These are phyloP conservation scores for Botrytis tulipae DNA, from an alignment of 2,329 filamentous ascomycete species.

Conservation along the genomic window DNA sequence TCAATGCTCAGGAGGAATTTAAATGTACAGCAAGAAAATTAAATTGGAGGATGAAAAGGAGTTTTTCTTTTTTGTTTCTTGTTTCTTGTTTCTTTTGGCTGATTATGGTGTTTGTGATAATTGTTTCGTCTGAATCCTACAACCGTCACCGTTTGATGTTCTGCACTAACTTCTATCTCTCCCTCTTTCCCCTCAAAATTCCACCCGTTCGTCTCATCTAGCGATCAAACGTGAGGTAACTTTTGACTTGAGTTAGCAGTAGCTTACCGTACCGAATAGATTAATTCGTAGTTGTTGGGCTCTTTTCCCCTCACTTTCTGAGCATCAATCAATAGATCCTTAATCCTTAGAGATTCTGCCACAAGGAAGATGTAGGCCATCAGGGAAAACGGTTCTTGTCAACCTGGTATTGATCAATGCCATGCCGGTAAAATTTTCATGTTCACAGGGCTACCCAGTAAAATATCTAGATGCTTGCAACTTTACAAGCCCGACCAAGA, in stretches of 20 bases:
- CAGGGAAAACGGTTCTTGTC: background rate
- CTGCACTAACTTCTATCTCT: background rate
- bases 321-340: background rate
- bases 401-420: slow-evolving; percentile 3
- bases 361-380: background rate
- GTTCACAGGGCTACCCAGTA: slow-evolving; percentile 5
- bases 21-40: background rate
- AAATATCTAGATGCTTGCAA: background rate
- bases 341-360: background rate
- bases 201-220: slow-evolving; percentile 8
- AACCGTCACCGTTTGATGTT: background rate
- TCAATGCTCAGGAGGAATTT: background rate
- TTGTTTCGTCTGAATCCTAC: slow-evolving; percentile 11
- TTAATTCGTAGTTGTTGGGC: background rate
- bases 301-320: background rate
- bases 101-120: background rate
- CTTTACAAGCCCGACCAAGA: background rate
- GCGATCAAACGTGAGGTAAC: slow-evolving; percentile 8
- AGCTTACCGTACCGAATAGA: background rate
- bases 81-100: slow-evolving; percentile 16
- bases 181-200: background rate
- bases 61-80: background rate
- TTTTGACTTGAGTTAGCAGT: background rate
- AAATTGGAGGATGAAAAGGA: background rate
- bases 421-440: background rate